Conservation (phyloP, 768 basidiomycete genomes). For the Calocera viscosa region DNA sequence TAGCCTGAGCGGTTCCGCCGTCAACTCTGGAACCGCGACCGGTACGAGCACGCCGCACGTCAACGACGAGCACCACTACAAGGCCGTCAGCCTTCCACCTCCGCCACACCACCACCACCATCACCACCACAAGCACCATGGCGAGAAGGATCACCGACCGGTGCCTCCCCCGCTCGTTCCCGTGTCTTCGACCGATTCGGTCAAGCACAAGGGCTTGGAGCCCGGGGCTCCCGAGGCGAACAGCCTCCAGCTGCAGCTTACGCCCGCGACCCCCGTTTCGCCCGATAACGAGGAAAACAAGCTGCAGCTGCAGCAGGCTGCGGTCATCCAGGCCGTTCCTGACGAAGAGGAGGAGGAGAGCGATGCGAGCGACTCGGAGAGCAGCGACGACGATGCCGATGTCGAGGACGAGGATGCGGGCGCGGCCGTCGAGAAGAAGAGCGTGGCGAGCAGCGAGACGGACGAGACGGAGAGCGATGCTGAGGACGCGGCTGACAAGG, state of each 20-base stretch:
- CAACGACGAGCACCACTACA: conserved; percentile 24
- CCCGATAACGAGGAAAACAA: background rate
- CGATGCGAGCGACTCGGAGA: conserved; percentile 17
- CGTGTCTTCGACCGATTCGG: background rate
- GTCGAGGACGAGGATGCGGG: conserved; percentile 23
- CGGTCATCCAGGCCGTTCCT: background rate
- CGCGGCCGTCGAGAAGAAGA: conserved; percentile 22
- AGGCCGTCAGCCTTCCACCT: conserved; percentile 30
- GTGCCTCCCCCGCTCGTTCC: background rate
- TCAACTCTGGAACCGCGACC: background rate
- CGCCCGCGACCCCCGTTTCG: conserved; percentile 1
- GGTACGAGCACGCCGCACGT: background rate
- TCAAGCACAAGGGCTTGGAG: background rate
- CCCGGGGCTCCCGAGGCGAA: background rate
- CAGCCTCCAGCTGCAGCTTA: background rate
- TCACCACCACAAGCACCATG: conserved; percentile 9
- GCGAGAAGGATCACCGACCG: background rate
- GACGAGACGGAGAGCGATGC: conserved; percentile 4
- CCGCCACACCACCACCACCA: conserved; percentile 24
- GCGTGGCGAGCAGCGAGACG: background rate
- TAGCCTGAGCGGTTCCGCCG: background rate
- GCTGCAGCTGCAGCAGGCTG: background rate
- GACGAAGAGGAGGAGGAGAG: conserved; percentile 24
- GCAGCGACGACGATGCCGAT: conserved; percentile 18
- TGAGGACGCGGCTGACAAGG: background rate